Conservation (phyloP, 1,284 basidiomycete genomes). For the Cystobasidium sp. region DNA sequence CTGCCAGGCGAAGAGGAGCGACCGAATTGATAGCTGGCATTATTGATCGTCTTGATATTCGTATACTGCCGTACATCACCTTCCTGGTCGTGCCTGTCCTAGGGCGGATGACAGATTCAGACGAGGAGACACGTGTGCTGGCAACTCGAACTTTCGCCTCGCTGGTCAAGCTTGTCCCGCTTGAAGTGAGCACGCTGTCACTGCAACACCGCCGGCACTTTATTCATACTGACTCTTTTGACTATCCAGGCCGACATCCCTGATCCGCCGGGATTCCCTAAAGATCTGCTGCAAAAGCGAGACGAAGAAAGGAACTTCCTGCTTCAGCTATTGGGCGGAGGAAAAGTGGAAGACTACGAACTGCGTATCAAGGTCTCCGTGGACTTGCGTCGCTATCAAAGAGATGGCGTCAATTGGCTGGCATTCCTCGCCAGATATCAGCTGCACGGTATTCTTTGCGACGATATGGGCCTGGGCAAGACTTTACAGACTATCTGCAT, state of each 20-base stretch:
- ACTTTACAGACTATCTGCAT: conserved; percentile 98
- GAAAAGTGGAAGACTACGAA: conserved; percentile 87
- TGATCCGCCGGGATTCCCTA: conserved; percentile 89
- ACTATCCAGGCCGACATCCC: conserved; percentile 79
- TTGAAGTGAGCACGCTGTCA: conserved; percentile 69
- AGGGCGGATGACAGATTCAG: conserved; percentile 93
- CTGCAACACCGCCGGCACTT: neutral
- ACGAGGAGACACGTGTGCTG: conserved; percentile 87
- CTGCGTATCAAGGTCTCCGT: conserved; percentile 90
- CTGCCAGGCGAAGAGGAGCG: conserved; percentile 83
- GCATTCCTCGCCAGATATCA: conserved; percentile 97
- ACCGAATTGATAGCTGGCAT: conserved; percentile 88
- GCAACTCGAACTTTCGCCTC: conserved; percentile 97
- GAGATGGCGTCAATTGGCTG: conserved; percentile 98
- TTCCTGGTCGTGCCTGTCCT: conserved; percentile 96
- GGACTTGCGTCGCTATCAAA: conserved; percentile 94
- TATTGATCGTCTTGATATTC: conserved; percentile 88
- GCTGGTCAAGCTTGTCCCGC: conserved; percentile 97
- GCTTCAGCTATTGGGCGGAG: conserved; percentile 89
- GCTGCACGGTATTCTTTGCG: conserved; percentile 95
- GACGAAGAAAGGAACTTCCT: conserved; percentile 90
- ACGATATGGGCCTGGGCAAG: conserved; percentile 96
- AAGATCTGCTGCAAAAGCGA: conserved; percentile 83
- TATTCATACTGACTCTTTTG: neutral
- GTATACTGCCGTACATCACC: conserved; percentile 93